phyloP scores from a whole-genome alignment of 371 early-diverging fungal species.

The Dinochytrium kinnereticum region DNA sequence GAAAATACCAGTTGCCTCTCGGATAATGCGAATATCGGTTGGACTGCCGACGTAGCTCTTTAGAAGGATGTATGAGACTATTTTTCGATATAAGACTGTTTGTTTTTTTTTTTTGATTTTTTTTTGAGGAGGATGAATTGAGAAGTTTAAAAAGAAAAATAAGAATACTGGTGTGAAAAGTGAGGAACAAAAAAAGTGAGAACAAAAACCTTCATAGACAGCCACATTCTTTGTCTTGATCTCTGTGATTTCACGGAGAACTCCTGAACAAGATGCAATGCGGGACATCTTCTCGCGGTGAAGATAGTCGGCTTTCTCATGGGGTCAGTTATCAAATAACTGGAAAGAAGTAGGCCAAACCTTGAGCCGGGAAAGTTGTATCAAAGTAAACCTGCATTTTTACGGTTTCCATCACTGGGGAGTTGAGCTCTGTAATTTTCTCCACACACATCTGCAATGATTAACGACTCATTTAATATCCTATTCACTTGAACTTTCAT shows the following conservation, averaged over 20 bases:
- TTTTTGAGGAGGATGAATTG: background rate
- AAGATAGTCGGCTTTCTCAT: constrained; percentile 53
- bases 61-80: constrained; percentile 56
- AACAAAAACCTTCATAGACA: constrained; percentile 50
- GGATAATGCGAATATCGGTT: constrained; percentile 57
- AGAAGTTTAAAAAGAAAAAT: constrained; percentile 8
- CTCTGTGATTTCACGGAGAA: constrained; percentile 55
- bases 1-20: constrained; percentile 57
- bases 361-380: constrained; percentile 58
- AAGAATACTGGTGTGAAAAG: too few relatives aligned
- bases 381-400: constrained; percentile 66
- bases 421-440: constrained; percentile 41
- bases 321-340: too few relatives aligned
- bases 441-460: constrained; percentile 47
- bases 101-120: too few relatives aligned
- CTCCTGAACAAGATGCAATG: constrained; percentile 40
- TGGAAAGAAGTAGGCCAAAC: constrained; percentile 33
- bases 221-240: constrained; percentile 47
- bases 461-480: too few relatives aligned
- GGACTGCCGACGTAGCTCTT: constrained; percentile 54
- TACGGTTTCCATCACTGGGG: constrained; percentile 52
- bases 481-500: too few relatives aligned
- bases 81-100: constrained; percentile 55
- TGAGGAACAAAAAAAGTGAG: too few relatives aligned
- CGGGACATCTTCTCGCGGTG: constrained; percentile 54